Evolutionary conservation across 305 asterid species (phyloP).

Genomic region (Ilex paraguariensis): DNA sequence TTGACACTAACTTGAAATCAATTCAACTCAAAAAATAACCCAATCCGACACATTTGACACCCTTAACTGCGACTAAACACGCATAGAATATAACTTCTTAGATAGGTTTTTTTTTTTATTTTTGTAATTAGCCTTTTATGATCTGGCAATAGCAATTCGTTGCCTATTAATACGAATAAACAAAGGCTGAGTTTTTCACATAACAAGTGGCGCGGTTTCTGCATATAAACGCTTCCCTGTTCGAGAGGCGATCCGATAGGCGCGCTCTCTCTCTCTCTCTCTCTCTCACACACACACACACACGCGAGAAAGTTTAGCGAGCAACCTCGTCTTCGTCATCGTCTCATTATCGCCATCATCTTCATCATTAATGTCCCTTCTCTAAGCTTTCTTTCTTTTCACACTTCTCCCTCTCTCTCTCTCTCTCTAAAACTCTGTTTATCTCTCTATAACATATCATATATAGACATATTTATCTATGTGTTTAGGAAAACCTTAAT

Average conservation of each 20-base stretch:
- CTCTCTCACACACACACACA: constrained; percentile 5
- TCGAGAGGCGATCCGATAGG: constrained; percentile 26
- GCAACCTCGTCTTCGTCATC: background rate
- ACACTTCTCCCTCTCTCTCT: constrained; percentile 1
- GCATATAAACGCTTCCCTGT: constrained; percentile 13
- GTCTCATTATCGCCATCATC: constrained; percentile 8
- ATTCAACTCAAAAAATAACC: too few species aligned
- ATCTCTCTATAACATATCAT: too few species aligned
- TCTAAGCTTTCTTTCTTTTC: constrained; percentile 5
- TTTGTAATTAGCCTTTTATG: too few species aligned
- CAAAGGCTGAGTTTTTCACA: background rate
- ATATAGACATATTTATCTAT: too few species aligned
- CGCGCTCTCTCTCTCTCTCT: constrained; percentile 10
- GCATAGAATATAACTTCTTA: too few species aligned
- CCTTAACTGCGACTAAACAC: too few species aligned
- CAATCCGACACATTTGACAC: too few species aligned
- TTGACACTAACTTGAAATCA: too few species aligned
- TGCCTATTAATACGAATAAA: too few species aligned
- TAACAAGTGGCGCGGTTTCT: constrained; percentile 34
- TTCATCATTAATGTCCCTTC: constrained; percentile 4
- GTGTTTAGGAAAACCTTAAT: too few species aligned
- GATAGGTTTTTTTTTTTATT: too few species aligned
- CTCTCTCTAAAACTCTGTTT: background rate
- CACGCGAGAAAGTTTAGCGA: constrained; percentile 19
- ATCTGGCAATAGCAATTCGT: too few species aligned